Evolutionary conservation across 345 rosid genomes (phyloP).

Genomic region (Schrenkiella parvula): DNA sequence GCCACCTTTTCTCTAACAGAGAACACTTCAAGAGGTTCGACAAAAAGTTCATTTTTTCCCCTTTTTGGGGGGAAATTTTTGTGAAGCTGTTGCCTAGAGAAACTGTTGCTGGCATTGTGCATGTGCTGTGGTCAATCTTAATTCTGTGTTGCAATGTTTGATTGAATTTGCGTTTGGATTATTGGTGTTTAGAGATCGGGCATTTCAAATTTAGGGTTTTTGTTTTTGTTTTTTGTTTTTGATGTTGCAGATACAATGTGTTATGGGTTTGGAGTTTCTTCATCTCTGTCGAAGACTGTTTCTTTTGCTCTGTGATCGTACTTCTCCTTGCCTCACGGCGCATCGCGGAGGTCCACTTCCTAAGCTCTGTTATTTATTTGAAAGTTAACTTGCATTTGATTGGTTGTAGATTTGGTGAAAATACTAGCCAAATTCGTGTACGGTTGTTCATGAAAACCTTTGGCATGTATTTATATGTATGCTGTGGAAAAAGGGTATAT

Average conservation of each 20-base stretch:
- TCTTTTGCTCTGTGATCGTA: constrained; percentile 13
- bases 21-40: constrained; percentile 9
- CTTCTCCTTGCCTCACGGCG: constrained; percentile 3
- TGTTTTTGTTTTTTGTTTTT: neutral
- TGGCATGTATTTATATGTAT: neutral
- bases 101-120: constrained; percentile 31
- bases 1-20: neutral
- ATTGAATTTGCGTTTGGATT: constrained; percentile 8
- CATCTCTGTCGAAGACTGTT: neutral
- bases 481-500: neutral
- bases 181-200: constrained; percentile 2
- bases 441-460: neutral
- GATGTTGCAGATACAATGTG: constrained; percentile 37
- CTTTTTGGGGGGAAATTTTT: neutral
- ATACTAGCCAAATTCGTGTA: neutral
- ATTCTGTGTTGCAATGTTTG: constrained; percentile 12
- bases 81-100: constrained; percentile 1
- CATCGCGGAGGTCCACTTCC: constrained; percentile 14
- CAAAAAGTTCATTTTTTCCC: neutral
- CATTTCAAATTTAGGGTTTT: constrained; percentile 44
- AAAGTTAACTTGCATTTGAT: neutral
- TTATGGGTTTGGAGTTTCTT: constrained; percentile 3
- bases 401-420: neutral
- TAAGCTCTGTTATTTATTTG: neutral
- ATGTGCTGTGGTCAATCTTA: constrained; percentile 24